Evolutionary conservation across 345 rosid species (phyloP).

Genomic region (Schrenkiella parvula): DNA sequence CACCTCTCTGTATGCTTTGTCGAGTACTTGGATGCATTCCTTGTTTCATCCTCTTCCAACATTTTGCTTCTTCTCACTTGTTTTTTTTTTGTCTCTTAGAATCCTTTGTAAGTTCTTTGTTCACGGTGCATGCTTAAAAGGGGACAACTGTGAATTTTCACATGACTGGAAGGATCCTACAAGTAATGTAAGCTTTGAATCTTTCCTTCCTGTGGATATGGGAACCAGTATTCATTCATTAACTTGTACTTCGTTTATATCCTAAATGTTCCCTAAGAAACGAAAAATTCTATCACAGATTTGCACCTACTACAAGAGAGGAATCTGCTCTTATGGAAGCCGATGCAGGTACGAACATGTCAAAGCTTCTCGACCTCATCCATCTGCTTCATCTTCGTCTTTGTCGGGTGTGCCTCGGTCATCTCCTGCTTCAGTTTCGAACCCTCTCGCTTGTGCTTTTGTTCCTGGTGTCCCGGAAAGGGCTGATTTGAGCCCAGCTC

Average conservation of each 20-base stretch:
- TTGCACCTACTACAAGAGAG: constrained; percentile 90
- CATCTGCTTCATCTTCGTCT: constrained; percentile 57
- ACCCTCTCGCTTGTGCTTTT: constrained; percentile 26
- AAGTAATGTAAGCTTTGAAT: constrained; percentile 50
- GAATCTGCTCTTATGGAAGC: constrained; percentile 74
- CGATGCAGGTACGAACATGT: constrained; percentile 84
- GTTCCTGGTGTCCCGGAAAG: constrained; percentile 40
- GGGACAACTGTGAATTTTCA: constrained; percentile 86
- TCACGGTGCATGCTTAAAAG: constrained; percentile 92
- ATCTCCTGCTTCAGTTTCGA: constrained; percentile 30
- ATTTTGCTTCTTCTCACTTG: neutral
- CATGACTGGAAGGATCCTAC: constrained; percentile 86
- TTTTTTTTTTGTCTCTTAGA: constrained; percentile 27
- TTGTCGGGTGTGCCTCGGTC: constrained; percentile 39
- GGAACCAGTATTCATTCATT: neutral
- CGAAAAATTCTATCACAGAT: constrained; percentile 37
- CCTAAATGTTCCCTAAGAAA: constrained; percentile 8
- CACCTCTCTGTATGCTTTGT: neutral
- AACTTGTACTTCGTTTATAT: neutral
- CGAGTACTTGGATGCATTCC: neutral
- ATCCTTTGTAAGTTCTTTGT: constrained; percentile 82
- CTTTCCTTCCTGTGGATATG: neutral
- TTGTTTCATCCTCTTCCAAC: neutral
- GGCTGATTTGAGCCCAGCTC: constrained; percentile 24
- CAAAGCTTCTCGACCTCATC: constrained; percentile 47